Evolutionary conservation across 2,329 filamentous ascomycete species (phyloP).

Genomic region (Fusarium sp.): DNA sequence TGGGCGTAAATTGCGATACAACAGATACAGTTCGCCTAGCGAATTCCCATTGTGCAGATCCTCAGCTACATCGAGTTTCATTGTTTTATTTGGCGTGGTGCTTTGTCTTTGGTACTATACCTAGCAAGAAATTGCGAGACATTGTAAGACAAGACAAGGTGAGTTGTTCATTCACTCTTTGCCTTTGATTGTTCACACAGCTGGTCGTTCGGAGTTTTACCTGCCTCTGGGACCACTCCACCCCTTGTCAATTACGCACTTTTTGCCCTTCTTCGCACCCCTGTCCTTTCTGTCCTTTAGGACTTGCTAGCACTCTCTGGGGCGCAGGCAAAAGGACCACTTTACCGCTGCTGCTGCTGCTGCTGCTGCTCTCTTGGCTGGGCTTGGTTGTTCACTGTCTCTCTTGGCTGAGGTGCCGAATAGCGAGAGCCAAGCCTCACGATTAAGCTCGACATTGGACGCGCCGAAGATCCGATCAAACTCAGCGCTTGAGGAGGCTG

Average conservation of each 20-base stretch:
- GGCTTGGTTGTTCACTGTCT: slow-evolving; percentile 7
- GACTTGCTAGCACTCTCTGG: slow-evolving; percentile 11
- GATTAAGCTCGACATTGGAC: slow-evolving; percentile 11
- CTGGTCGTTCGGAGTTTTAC: not conserved
- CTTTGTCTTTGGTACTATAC: not conserved
- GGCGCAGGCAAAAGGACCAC: slow-evolving; percentile 19
- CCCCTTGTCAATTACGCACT: slow-evolving; percentile 23
- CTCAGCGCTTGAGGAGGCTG: slow-evolving; percentile 19
- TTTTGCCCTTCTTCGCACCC: slow-evolving; percentile 1
- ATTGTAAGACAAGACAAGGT: not conserved
- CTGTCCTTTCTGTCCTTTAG: not conserved
- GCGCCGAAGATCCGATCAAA: slow-evolving; percentile 41
- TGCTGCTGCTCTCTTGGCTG: not conserved
- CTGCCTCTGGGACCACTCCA: slow-evolving; percentile 22
- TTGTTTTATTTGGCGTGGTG: not conserved
- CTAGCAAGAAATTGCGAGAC: not conserved
- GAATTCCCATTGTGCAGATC: slow-evolving; percentile 19
- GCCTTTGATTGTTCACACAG: not conserved
- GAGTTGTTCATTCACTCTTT: not conserved
- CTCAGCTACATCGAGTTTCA: slow-evolving; percentile 10
- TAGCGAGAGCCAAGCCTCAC: slow-evolving; percentile 36
- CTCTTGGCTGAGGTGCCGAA: slow-evolving; percentile 37
- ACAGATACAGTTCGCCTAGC: not conserved
- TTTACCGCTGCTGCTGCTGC: not conserved
- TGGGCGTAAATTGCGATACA: slow-evolving; percentile 13